These are phyloP conservation scores for Botryosphaeria dothidea DNA, from an alignment of 2,329 filamentous ascomycete species.

Conservation along the genomic window DNA sequence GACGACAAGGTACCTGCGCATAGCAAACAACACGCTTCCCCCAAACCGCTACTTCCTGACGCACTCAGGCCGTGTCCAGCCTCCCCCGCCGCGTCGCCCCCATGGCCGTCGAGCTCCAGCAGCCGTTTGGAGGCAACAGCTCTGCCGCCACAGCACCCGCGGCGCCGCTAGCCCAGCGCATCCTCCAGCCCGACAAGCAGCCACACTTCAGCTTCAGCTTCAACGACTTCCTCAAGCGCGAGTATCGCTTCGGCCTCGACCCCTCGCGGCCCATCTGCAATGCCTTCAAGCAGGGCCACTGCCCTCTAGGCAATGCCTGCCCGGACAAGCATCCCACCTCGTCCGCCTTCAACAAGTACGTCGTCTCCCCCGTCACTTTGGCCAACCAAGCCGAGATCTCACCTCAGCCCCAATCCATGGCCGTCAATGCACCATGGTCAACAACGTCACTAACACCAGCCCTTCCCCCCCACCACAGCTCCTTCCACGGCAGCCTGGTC, in stretches of 20 bases:
- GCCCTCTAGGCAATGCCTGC: conserved; percentile 80
- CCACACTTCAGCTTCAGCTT: conserved; percentile 74
- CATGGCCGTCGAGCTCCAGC: conserved; percentile 13
- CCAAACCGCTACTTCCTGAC: background rate
- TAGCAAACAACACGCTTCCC: background rate
- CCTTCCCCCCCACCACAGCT: conserved; percentile 22
- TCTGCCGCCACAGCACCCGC: background rate
- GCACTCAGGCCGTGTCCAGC: background rate
- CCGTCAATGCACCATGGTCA: conserved; percentile 12
- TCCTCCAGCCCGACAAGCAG: conserved; percentile 29
- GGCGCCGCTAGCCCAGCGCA: conserved; percentile 30
- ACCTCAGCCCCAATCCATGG: conserved; percentile 27
- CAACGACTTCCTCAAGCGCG: conserved; percentile 78
- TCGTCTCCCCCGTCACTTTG: conserved; percentile 31
- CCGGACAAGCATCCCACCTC: conserved; percentile 74
- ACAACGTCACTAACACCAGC: background rate
- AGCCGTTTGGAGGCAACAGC: background rate
- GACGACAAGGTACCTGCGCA: background rate
- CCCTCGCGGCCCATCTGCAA: conserved; percentile 73
- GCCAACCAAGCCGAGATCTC: background rate
- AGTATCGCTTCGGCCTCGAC: conserved; percentile 81
- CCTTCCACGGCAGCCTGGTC: conserved; percentile 61
- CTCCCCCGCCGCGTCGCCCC: background rate
- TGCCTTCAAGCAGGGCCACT: conserved; percentile 82
- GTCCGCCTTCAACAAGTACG: conserved; percentile 65